Percentiles rank a stretch among this genome's conserved stretches.
These are phyloP conservation scores for Plasmodium knowlesi DNA, from an alignment of 169 alveolate species.

Conservation along the genomic window DNA sequence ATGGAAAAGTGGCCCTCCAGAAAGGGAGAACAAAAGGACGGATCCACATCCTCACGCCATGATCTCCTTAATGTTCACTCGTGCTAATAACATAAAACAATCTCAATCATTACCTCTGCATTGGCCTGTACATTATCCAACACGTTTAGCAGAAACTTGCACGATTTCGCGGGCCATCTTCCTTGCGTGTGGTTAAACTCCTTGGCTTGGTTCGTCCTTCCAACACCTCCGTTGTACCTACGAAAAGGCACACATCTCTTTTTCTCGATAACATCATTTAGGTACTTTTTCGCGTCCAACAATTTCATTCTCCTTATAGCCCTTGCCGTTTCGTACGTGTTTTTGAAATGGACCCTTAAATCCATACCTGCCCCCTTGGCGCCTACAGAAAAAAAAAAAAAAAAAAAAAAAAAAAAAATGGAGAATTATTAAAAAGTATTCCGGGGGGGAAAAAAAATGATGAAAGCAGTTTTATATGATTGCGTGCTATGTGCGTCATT, in stretches of 20 bases:
- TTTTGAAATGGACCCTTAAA: slow-evolving; percentile 96
- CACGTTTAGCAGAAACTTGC: slow-evolving; percentile 92
- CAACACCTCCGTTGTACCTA: slow-evolving; percentile 96
- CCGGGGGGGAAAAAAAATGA: neutral
- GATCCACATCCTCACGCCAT: neutral
- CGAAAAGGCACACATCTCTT: slow-evolving; percentile 97
- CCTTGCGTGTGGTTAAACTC: slow-evolving; percentile 96
- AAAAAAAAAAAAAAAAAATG: too few relatives aligned
- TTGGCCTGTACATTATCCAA: slow-evolving; percentile 95
- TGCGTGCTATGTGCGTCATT: neutral
- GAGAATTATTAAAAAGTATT: too few relatives aligned
- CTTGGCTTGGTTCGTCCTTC: slow-evolving; percentile 98
- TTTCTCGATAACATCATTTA: slow-evolving; percentile 96
- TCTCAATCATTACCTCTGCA: slow-evolving; percentile 91
- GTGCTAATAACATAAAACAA: neutral
- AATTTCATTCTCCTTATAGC: slow-evolving; percentile 96
- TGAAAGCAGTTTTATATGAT: neutral
- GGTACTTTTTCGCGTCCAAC: slow-evolving; percentile 93
- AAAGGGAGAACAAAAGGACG: slow-evolving; percentile 35
- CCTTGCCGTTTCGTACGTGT: slow-evolving; percentile 96
- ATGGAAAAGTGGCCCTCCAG: neutral
- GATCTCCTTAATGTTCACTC: slow-evolving; percentile 73
- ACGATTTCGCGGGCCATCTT: slow-evolving; percentile 98
- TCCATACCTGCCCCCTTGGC: slow-evolving; percentile 86
- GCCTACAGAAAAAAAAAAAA: slow-evolving; percentile 1